phyloP scores from a whole-genome alignment of 2,329 filamentous ascomycete species.

The Arthrinium phaeospermum region DNA sequence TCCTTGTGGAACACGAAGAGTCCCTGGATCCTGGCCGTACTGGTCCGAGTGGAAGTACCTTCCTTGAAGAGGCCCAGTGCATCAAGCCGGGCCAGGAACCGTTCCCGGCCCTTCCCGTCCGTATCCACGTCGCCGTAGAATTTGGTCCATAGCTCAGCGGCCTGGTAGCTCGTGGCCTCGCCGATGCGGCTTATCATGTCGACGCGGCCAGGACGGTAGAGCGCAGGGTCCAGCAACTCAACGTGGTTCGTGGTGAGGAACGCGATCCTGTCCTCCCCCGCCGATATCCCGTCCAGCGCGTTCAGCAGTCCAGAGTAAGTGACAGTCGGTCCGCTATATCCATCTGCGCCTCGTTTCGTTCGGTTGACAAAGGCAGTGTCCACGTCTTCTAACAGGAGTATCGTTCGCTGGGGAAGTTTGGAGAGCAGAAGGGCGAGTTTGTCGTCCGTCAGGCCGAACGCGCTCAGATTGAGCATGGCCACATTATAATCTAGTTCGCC shows the following conservation, averaged over 20 bases:
- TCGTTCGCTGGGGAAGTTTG: constrained; percentile 80
- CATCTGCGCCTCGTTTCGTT: constrained; percentile 76
- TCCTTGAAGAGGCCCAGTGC: constrained; percentile 73
- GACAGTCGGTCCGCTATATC: constrained; percentile 85
- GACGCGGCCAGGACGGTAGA: constrained; percentile 89
- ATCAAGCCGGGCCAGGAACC: constrained; percentile 74
- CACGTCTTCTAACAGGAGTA: constrained; percentile 87
- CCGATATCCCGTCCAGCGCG: constrained; percentile 88
- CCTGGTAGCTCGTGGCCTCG: constrained; percentile 85
- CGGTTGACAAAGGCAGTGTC: constrained; percentile 90
- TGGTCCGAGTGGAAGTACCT: constrained; percentile 61
- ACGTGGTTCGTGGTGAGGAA: constrained; percentile 96
- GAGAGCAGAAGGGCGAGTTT: constrained; percentile 85
- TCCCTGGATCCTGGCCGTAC: constrained; percentile 91
- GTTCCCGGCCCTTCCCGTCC: constrained; percentile 64
- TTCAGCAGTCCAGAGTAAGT: constrained; percentile 93
- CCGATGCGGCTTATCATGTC: constrained; percentile 93
- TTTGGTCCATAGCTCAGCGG: constrained; percentile 86
- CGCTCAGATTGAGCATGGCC: constrained; percentile 88
- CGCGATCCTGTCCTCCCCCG: constrained; percentile 89
- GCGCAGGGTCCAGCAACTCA: constrained; percentile 83
- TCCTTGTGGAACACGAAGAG: constrained; percentile 96
- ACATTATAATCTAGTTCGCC: constrained; percentile 93
- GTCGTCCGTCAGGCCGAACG: constrained; percentile 89
- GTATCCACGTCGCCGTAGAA: constrained; percentile 87